Conservation (phyloP, 1,139 yeast genomes). For the Geotrichum citri-aurantii region DNA sequence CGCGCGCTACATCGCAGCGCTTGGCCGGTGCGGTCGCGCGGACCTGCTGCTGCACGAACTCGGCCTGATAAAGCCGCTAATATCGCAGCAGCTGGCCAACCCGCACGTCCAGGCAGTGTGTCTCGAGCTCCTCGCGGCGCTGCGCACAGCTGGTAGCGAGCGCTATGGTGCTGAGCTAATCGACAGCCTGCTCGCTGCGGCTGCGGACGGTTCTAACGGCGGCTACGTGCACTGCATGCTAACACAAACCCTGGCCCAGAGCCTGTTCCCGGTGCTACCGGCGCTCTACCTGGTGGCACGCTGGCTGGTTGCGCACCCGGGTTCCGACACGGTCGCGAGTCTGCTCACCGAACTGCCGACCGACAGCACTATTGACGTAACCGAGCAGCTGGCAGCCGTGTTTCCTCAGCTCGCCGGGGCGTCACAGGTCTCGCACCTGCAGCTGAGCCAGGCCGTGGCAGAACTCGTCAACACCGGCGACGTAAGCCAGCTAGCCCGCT, state of each 20-base stretch:
- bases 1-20: slow-evolving; percentile 29
- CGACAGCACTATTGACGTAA: background rate
- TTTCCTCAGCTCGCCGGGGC: background rate
- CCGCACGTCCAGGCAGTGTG: slow-evolving; percentile 24
- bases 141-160: slow-evolving; percentile 22
- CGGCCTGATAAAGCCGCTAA: slow-evolving; percentile 18
- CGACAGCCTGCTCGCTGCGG: background rate
- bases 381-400: background rate
- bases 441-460: background rate
- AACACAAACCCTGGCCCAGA: background rate
- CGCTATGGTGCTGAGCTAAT: slow-evolving; percentile 21
- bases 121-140: slow-evolving; percentile 28
- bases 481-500: background rate
- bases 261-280: background rate
- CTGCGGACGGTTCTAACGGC: background rate
- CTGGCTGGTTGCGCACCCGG: background rate
- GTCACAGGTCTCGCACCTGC: background rate
- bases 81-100: slow-evolving; percentile 5
- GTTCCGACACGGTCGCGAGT: background rate
- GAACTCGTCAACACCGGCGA: background rate
- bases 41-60: slow-evolving; percentile 27
- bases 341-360: background rate
- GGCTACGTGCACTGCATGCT: background rate
- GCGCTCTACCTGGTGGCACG: background rate
- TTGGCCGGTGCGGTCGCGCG: slow-evolving; percentile 28